phyloP scores from a whole-genome alignment of 2,329 filamentous ascomycete species.

The Mariannaea sp. region DNA sequence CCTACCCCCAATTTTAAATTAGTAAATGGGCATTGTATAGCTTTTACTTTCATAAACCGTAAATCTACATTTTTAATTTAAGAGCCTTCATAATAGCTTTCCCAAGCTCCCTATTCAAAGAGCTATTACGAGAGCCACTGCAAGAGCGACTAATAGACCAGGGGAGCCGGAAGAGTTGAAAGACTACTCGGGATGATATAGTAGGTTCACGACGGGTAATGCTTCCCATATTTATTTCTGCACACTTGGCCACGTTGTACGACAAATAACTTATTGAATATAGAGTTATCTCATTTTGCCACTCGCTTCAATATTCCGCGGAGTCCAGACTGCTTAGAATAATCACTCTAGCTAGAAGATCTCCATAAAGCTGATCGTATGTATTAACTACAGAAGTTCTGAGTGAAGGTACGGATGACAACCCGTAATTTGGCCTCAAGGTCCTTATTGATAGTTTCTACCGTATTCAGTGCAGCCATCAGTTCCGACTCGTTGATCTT shows the following conservation, averaged over 20 bases:
- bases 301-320: background rate
- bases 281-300: background rate
- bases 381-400: conserved; percentile 76
- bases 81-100: too few relatives aligned
- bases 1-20: too few relatives aligned
- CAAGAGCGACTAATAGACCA: too few relatives aligned
- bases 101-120: too few relatives aligned
- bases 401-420: conserved; percentile 79
- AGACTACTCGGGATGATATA: too few relatives aligned
- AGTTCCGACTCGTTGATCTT: conserved; percentile 88
- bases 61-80: too few relatives aligned
- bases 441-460: conserved; percentile 95
- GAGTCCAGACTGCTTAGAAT: background rate
- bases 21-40: too few relatives aligned
- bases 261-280: background rate
- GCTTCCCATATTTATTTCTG: background rate
- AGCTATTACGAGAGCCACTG: too few relatives aligned
- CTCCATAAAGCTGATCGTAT: conserved; percentile 13
- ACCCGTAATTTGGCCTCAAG: conserved; percentile 83
- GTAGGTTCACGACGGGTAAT: background rate
- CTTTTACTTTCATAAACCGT: too few relatives aligned
- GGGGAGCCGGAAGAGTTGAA: too few relatives aligned
- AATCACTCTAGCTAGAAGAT: background rate
- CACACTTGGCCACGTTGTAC: background rate
- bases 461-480: conserved; percentile 86